Conservation (phyloP, 2,329 filamentous ascomycete species). For the Davidsoniella neocaledoniae region DNA sequence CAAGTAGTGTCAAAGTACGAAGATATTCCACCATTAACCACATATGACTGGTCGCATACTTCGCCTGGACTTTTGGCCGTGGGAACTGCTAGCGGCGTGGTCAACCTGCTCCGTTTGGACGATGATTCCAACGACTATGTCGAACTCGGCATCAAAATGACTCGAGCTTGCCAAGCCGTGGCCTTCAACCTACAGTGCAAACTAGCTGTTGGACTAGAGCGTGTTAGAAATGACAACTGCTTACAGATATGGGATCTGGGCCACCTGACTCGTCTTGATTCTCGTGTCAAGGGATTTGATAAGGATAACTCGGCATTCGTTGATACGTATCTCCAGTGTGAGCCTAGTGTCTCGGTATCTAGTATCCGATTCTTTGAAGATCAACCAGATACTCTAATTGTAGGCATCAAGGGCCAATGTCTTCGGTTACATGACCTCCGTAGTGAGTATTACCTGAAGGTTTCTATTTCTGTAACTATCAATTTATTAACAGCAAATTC, state of each 20-base stretch:
- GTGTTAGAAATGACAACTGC: conserved; percentile 66
- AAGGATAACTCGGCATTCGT: conserved; percentile 23
- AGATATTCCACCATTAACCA: conserved; percentile 45
- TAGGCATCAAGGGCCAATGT: conserved; percentile 58
- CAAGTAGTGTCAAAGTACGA: conserved; percentile 40
- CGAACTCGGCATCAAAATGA: conserved; percentile 55
- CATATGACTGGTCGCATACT: conserved; percentile 49
- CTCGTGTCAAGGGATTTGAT: conserved; percentile 29
- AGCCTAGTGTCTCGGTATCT: conserved; percentile 57
- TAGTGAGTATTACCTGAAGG: conserved; percentile 29
- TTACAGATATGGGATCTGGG: conserved; percentile 71
- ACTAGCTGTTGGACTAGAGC: conserved; percentile 62
- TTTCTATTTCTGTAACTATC: not conserved
- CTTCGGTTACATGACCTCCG: conserved; percentile 64
- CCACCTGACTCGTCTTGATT: conserved; percentile 35
- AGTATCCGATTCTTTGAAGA: conserved; percentile 71
- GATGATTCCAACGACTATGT: conserved; percentile 48
- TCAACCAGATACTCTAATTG: conserved; percentile 57
- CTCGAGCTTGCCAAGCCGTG: conserved; percentile 64
- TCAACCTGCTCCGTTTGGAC: conserved; percentile 57
- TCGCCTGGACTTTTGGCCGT: conserved; percentile 54
- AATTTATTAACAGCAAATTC: not conserved
- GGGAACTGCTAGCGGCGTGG: conserved; percentile 58
- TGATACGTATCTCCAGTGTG: conserved; percentile 41
- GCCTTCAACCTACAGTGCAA: conserved; percentile 58